Base-by-base conservation (phyloP, 2,329 filamentous ascomycete genomes). In the Neonectria coccinea region DNA sequence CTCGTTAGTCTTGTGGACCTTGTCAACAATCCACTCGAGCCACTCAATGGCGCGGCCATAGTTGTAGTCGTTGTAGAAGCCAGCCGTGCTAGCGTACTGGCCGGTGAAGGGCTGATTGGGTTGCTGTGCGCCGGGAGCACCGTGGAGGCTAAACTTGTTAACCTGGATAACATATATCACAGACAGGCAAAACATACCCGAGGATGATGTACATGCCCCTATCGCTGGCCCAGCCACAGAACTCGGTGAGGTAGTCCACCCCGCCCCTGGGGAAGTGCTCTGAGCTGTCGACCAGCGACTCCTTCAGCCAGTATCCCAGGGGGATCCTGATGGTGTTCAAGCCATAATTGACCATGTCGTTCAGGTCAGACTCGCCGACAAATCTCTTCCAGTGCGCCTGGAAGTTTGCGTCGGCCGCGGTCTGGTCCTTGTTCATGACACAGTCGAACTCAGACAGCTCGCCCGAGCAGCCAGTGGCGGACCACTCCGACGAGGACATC, bases 1-100 rank as follows among this genome's bases (percentile, higher is more conserved):
- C 31, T 80, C 80, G 39, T 75, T 56, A 63, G 80, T 82, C 41
- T 71, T 77, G 72, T 88, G 86, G 62, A 88, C 82, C 42, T 81
- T 78, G 41, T 81, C 79, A 11, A 85, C 82, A 70, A 89, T 83
- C 82, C 83, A 88, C 57, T 82, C 76, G n/a, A 89, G 81, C 77
- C 87, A 89, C 55, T 82, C 73, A 61, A 83, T 73, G 3, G 85
- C 85, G 11, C 88, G 85, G 25, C 82, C 81, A 74, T 86, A 90
- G 74, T 89, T 82, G 71, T 84, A 84, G 62, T 83, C 79, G 31
- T 80, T 76, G 74, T 87, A 90, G 78, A 90, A 90, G 3, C 85
- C 85, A 1, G 83, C 62, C 4, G 66, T 52, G 11, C 51, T 20
- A 3, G 64, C 68, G 50, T 68, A 69, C 42, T 77, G 78, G 75